Conservation (phyloP, 768 basidiomycete species). For the Xanthoconium stramineum region DNA sequence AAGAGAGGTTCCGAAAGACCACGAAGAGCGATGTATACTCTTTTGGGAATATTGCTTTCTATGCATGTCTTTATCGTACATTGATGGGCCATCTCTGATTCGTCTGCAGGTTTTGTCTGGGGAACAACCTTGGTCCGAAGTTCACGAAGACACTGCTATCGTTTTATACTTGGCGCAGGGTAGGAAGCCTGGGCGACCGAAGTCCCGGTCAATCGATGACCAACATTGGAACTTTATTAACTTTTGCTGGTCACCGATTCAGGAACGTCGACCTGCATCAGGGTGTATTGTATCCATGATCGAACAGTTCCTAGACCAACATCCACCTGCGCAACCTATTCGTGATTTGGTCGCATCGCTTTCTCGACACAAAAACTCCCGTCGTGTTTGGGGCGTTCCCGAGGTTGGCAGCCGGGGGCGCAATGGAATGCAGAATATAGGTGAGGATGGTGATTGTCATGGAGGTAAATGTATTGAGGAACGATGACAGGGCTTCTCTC, state of each 20-base stretch:
- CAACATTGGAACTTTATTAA: conserved; percentile 2
- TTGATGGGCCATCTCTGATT: background rate
- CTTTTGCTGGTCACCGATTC: background rate
- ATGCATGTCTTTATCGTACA: conserved; percentile 12
- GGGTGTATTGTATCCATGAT: background rate
- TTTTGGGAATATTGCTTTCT: conserved; percentile 28
- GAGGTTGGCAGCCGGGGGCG: too few species aligned
- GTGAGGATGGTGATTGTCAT: background rate
- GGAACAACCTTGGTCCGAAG: background rate
- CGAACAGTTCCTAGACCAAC: background rate
- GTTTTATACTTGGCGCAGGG: conserved; percentile 4
- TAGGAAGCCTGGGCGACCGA: background rate
- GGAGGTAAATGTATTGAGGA: background rate
- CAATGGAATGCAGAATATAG: background rate
- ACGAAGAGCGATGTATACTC: conserved; percentile 11
- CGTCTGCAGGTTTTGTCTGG: conserved; percentile 19
- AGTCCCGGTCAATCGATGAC: background rate
- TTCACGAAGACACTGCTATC: background rate
- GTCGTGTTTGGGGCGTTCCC: too few species aligned
- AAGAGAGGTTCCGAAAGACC: conserved; percentile 4
- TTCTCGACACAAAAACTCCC: background rate
- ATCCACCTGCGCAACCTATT: background rate
- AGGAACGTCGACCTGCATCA: background rate
- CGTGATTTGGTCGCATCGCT: background rate
- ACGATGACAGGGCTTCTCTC: too few species aligned